A percentile compares a stretch with the other conserved stretches of the same genome.
phyloP scores from a whole-genome alignment of 345 rosid genomes.

The Eucalyptus caleyi region DNA sequence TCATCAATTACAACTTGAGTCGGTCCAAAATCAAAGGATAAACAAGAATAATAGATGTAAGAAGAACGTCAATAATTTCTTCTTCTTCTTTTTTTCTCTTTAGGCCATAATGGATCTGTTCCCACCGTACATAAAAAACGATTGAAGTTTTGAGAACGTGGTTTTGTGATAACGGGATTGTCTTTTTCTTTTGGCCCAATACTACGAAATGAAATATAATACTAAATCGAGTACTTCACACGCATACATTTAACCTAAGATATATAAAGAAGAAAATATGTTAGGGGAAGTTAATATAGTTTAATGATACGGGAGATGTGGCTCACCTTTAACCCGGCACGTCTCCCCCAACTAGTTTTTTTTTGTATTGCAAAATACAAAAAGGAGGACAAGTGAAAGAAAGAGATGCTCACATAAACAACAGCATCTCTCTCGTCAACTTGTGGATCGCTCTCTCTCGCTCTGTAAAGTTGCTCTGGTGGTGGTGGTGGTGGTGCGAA shows the following conservation, averaged over 20 bases:
- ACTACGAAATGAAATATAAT: neutral
- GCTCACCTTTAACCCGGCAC: neutral
- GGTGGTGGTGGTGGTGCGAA: neutral
- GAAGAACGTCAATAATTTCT: neutral
- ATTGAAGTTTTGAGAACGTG: neutral
- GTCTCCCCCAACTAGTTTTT: neutral
- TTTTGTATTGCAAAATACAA: neutral
- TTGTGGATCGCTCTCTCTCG: neutral
- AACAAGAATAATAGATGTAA: neutral
- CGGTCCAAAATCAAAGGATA: neutral
- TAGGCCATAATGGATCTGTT: neutral
- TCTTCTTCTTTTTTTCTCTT: neutral
- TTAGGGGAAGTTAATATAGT: neutral
- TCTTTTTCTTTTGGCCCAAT: neutral
- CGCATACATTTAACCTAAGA: neutral
- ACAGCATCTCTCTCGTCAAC: neutral
- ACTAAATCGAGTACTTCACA: neutral
- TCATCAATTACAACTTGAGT: neutral
- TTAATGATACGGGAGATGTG: neutral
- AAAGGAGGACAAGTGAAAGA: neutral
- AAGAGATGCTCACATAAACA: neutral
- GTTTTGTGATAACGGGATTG: neutral
- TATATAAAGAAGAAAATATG: neutral
- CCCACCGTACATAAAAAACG: neutral
- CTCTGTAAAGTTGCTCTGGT: neutral